Conservation (phyloP, 2,329 filamentous ascomycete genomes). For the Acrodontium crateriforme region DNA sequence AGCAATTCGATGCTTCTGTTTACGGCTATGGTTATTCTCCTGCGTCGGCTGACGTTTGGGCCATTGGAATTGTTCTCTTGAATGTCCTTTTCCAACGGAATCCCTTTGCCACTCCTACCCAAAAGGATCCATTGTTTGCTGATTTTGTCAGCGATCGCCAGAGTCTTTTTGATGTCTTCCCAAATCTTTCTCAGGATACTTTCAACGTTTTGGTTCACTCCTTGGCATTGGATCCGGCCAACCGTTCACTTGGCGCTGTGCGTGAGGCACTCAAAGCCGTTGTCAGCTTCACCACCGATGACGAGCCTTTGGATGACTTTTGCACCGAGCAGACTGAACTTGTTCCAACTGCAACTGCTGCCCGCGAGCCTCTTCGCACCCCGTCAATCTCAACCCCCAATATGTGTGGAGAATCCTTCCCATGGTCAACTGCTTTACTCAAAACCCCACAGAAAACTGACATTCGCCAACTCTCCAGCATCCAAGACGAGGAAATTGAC, state of each 20-base stretch:
- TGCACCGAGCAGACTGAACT: conserved; percentile 62
- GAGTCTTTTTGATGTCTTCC: conserved; percentile 94
- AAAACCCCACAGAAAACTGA: conserved; percentile 55
- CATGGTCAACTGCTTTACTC: conserved; percentile 85
- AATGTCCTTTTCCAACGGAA: conserved; percentile 96
- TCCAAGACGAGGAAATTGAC: conserved; percentile 70
- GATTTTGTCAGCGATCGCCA: conserved; percentile 91
- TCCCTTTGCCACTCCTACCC: conserved; percentile 80
- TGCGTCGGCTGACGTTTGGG: conserved; percentile 89
- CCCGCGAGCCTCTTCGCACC: conserved; percentile 88
- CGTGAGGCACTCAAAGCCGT: conserved; percentile 66
- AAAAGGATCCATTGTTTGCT: conserved; percentile 81
- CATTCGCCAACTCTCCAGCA: conserved; percentile 74
- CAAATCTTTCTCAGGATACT: conserved; percentile 95
- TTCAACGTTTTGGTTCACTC: conserved; percentile 86
- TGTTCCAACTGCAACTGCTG: conserved; percentile 59
- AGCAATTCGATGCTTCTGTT: conserved; percentile 84
- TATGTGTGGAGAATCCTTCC: conserved; percentile 71
- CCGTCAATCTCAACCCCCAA: conserved; percentile 85
- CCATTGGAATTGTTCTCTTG: conserved; percentile 87
- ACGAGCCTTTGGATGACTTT: conserved; percentile 87
- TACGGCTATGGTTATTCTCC: conserved; percentile 67
- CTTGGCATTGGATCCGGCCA: conserved; percentile 79
- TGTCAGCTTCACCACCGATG: conserved; percentile 83
- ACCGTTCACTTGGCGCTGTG: conserved; percentile 66